Percentiles rank a stretch among this genome's conserved stretches.
Evolutionary conservation across 78 protist species (phyloP).

Genomic region (Thecamonas trahens): DNA sequence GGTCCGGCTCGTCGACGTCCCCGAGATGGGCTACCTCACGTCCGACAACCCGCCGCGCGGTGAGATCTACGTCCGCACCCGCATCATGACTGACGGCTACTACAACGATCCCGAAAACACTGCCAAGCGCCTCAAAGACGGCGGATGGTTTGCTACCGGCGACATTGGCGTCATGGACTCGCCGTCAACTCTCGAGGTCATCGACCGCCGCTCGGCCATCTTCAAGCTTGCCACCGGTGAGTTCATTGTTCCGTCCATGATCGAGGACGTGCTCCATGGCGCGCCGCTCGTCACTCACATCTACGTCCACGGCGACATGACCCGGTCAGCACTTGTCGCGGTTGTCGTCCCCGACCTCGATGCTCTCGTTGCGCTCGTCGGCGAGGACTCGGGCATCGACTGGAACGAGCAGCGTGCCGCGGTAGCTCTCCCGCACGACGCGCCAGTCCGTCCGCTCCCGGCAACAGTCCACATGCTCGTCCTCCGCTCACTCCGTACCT

Average conservation of each 20-base stretch:
- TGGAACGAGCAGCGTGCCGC: too few relatives aligned
- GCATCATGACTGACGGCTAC: conserved; percentile 9
- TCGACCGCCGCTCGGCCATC: conserved; percentile 1
- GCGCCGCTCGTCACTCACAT: not conserved
- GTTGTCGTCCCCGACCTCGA: conserved; percentile 2
- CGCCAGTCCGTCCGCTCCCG: too few relatives aligned
- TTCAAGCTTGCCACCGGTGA: conserved; percentile 15
- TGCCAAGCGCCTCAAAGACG: not conserved
- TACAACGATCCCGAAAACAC: conserved; percentile 19
- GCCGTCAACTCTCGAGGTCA: not conserved
- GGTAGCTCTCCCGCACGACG: too few relatives aligned
- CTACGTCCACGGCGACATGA: conserved; percentile 9
- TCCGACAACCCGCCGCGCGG: conserved; percentile 6
- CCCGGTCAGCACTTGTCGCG: conserved; percentile 1
- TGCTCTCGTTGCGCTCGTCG: too few relatives aligned
- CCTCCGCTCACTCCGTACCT: too few relatives aligned
- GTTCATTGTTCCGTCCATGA: not conserved
- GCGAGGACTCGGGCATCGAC: too few relatives aligned
- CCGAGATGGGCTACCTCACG: conserved; percentile 19
- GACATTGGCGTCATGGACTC: conserved; percentile 2
- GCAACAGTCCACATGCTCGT: too few relatives aligned
- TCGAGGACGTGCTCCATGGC: not conserved
- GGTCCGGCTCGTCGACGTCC: conserved; percentile 12
- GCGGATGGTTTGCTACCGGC: conserved; percentile 19
- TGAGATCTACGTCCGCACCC: conserved; percentile 26